Base-by-base conservation (phyloP, 805 yeast genomes). In the Wickerhamomyces ciferrii region DNA sequence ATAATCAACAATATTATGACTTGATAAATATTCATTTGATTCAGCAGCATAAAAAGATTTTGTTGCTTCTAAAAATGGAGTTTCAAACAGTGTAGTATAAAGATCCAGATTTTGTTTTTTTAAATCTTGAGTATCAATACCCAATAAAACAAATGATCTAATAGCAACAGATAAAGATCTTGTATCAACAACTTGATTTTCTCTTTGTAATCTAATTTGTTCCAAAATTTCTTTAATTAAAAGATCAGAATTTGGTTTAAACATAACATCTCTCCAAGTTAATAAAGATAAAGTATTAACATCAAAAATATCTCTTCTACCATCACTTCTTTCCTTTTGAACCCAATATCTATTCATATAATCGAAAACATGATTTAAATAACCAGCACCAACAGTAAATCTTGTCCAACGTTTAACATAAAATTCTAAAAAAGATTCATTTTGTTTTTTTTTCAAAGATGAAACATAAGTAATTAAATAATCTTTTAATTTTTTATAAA, bases 331-430 rank as follows among this genome's bases (percentile, higher is more conserved):
- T 66, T 92, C 98, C 60, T 95, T 91, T 56, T 86, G 87, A 39
- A 95, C 97, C 99, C 99, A 94, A 67, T 92, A 94, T 51, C 98
- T 78, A 66, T 94, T 94, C 78, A 94, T 82, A 66, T 94, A 94
- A 63, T 92, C 97, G 59, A 94, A 87, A 6, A 95, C 91, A 62
- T 95, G 94, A 64, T 89, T 90, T 63, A 94, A 69, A 65, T 88
- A 87, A 15, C 90, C 86, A 1, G 98, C 96, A 24, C 98, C 98
- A 44, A 88, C 81, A 20, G 95, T 81, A 63, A 78, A 94, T 49
- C 98, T 78, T 52, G 82, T 81, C 97, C 98, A 95, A 53, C 84
- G 80, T 59, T 82, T 75, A 40, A 88, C 96, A 59, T 94, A 94
- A 60, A 87, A 88, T 50, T 83, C 85, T 46, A 91, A 70, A 56